These are phyloP conservation scores for Bonia amplexicaulis DNA, from an alignment of 176 grass and related monocot species.

Conservation along the genomic window DNA sequence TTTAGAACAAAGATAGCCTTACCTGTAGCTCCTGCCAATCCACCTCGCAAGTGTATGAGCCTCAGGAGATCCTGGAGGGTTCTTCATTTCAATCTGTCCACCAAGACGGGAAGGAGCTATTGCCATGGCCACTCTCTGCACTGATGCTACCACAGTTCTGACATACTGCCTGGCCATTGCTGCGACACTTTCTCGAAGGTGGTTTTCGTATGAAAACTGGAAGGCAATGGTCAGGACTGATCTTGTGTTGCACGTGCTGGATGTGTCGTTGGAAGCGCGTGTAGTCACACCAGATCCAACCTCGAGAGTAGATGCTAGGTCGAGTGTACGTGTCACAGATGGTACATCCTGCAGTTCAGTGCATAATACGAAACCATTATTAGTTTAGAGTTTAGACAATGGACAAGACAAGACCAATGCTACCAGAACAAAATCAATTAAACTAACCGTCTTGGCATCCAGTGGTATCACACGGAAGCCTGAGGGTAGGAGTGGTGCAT, in stretches of 20 bases:
- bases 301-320: constrained; percentile 91
- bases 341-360: constrained; percentile 52
- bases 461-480: constrained; percentile 91
- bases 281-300: constrained; percentile 66
- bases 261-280: constrained; percentile 53
- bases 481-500: constrained; percentile 76
- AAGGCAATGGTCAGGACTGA: constrained; percentile 94
- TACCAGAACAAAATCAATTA: not conserved
- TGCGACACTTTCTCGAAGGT: constrained; percentile 82
- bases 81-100: constrained; percentile 59
- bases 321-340: constrained; percentile 69
- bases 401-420: too few species aligned
- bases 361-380: not conserved
- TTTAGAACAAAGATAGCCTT: not conserved
- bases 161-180: constrained; percentile 94
- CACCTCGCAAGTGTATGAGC: constrained; percentile 77
- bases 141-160: constrained; percentile 79
- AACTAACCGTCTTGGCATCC: constrained; percentile 74
- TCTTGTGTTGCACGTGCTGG: constrained; percentile 51
- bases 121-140: constrained; percentile 93
- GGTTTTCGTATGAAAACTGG: constrained; percentile 93
- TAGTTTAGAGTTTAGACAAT: constrained; percentile 3
- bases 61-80: constrained; percentile 67
- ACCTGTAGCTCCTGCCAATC: constrained; percentile 89
- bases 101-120: constrained; percentile 71